Conservation (phyloP, 2,329 filamentous ascomycete genomes). For the Pseudogymnoascus sp. region DNA sequence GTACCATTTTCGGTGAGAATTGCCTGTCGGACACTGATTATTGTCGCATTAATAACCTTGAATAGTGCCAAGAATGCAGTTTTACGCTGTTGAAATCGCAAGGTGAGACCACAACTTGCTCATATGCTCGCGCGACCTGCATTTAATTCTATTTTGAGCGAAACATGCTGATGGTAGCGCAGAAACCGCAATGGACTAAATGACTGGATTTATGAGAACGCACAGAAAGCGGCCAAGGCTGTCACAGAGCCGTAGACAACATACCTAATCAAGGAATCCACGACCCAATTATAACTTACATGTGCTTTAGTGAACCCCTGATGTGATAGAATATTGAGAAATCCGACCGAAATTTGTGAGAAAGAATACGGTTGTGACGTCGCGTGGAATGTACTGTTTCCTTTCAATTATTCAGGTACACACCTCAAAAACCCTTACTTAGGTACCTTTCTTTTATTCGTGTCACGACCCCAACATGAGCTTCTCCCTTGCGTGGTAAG, state of each 20-base stretch:
- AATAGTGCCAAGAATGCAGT: conserved; percentile 60
- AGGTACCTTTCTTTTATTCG: background rate
- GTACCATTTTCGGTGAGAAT: conserved; percentile 79
- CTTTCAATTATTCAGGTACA: background rate
- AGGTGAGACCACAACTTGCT: conserved; percentile 41
- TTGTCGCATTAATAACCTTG: conserved; percentile 11
- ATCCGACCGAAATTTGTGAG: background rate
- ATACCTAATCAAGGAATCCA: background rate
- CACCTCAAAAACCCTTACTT: background rate
- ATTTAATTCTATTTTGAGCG: background rate
- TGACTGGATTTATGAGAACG: conserved; percentile 91
- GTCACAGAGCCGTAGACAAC: background rate
- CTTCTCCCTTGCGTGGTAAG: background rate
- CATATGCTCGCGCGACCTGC: background rate
- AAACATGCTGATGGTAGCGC: conserved; percentile 8
- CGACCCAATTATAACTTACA: background rate
- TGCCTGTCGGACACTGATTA: background rate
- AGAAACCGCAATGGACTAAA: conserved; percentile 83
- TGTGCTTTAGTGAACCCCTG: background rate
- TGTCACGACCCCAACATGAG: background rate
- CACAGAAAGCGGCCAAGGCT: conserved; percentile 39
- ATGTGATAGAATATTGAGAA: background rate
- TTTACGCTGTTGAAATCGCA: conserved; percentile 69
- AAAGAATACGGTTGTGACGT: background rate
- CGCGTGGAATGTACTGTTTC: background rate